Base-by-base conservation (phyloP, 495 filamentous ascomycete species). In the Aspergillus haitiensis region DNA sequence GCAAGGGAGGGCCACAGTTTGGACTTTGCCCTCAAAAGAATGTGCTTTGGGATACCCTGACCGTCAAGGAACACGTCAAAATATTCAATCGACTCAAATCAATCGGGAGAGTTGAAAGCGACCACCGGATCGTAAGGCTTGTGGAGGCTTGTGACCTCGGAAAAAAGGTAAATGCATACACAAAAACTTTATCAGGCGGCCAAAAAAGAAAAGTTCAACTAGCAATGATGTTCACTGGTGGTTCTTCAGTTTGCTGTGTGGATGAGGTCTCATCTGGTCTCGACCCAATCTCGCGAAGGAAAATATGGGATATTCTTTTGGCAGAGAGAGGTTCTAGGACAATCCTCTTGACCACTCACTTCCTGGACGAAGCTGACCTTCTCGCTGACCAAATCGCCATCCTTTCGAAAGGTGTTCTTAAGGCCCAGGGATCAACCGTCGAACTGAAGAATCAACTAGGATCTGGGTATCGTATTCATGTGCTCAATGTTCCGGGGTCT, bases 191-290 rank as follows among this genome's bases (percentile, higher is more conserved):
- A 6, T 94, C 90, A 3, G 91, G 92, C 6, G 92, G 92, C 1
- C 92, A 96, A 71, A 95, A 93, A 71, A 80, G 92, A 21, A 95
- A 95, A 70, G 75, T 93, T n/a, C 92, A 96, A 67, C 81, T 96
- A 9, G 87, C 88, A n/a, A 92, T 93, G 84, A 95, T 94, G 90
- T 84, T 96, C 54, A 92, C 89, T 27, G 92, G 92, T 40, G 92
- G 90, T 15, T 90, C 86, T 59, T 83, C 81, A 13, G 85, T 96
- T 7, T 96, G 92, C 70, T 92, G 90, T 70, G 87, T 96, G 7
- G 92, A 96, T 67, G 92, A 96, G 67, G 90, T 93, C 5, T 90
- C 86, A 12, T 87, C 84, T 51, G 92, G 92, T 6, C 75, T 96
- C 9, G 92, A 96, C 66, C 91, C 92, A 0, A 78, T 96, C 12